Conservation (phyloP, 495 filamentous ascomycete genomes). For the Parmelia sp. region DNA sequence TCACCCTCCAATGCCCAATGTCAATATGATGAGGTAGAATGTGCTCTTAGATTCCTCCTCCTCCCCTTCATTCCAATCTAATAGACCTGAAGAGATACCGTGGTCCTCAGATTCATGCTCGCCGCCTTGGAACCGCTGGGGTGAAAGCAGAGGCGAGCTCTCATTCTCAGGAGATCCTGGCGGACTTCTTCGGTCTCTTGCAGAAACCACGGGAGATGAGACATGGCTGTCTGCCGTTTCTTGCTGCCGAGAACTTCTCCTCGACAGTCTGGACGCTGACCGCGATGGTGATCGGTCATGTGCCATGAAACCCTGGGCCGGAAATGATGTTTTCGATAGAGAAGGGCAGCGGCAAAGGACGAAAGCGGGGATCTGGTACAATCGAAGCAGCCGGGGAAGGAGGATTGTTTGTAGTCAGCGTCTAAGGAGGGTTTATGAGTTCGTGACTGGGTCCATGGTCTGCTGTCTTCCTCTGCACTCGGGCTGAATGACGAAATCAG, state of each 20-base stretch:
- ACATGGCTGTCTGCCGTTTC: neutral
- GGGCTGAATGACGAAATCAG: constrained; percentile 12
- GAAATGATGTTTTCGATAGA: neutral
- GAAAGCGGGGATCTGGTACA: neutral
- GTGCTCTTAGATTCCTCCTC: constrained; percentile 59
- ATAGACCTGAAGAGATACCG: constrained; percentile 18
- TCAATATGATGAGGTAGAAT: constrained; percentile 78
- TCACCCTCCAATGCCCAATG: constrained; percentile 71
- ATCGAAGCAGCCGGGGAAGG: neutral
- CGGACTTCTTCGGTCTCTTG: neutral
- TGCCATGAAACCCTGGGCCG: constrained; percentile 12
- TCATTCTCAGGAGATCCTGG: constrained; percentile 30
- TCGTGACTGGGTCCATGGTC: constrained; percentile 11
- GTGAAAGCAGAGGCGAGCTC: constrained; percentile 37
- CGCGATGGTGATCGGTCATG: constrained; percentile 11
- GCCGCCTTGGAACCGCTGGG: constrained; percentile 23
- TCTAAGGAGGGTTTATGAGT: constrained; percentile 11
- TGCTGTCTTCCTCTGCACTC: constrained; percentile 10
- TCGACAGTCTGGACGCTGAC: constrained; percentile 11
- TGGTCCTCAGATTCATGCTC: constrained; percentile 15
- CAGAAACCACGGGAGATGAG: constrained; percentile 5
- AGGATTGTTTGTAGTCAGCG: neutral
- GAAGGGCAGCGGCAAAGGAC: neutral
- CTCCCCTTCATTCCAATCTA: constrained; percentile 22
- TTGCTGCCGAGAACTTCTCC: neutral